Conservation (phyloP, 2,329 filamentous ascomycete genomes). For the Colletotrichum noveboracense region DNA sequence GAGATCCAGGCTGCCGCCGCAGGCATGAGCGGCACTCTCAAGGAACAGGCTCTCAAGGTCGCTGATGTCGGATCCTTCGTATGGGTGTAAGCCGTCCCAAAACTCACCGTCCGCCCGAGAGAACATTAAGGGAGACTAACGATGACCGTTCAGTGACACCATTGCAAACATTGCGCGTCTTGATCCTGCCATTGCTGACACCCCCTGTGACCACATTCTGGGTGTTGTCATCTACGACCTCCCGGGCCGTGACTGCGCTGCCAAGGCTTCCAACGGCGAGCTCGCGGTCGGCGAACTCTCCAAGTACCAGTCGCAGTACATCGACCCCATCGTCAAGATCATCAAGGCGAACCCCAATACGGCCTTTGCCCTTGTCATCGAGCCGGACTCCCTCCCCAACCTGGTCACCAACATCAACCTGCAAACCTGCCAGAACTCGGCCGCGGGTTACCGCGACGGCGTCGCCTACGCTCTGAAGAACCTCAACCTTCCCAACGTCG, state of each 20-base stretch:
- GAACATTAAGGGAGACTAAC: not conserved
- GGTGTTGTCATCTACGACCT: constrained; percentile 67
- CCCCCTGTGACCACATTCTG: constrained; percentile 42
- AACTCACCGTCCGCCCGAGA: too few relatives aligned
- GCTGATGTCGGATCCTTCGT: constrained; percentile 45
- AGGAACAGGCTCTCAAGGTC: constrained; percentile 35
- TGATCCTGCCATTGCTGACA: constrained; percentile 38
- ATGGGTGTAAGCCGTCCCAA: constrained; percentile 36
- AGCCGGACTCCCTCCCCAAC: constrained; percentile 68
- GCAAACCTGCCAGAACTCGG: constrained; percentile 57
- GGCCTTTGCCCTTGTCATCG: constrained; percentile 47
- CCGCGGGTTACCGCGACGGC: constrained; percentile 58
- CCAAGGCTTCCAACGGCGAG: constrained; percentile 68
- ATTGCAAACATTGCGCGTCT: constrained; percentile 42
- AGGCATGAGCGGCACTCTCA: constrained; percentile 33
- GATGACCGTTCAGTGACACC: constrained; percentile 32
- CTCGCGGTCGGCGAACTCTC: constrained; percentile 57
- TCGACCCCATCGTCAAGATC: constrained; percentile 53
- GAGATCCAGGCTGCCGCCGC: constrained; percentile 41
- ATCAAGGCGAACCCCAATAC: constrained; percentile 61
- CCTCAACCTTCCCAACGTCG: constrained; percentile 65
- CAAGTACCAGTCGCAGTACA: constrained; percentile 46
- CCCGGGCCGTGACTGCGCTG: constrained; percentile 68
- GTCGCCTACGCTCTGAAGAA: constrained; percentile 60
- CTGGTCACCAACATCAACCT: constrained; percentile 65